Evolutionary conservation across 331 rosid species (phyloP), one percentile per base, ranked within the genome.

Genomic region (Prunus yedoensis): DNA sequence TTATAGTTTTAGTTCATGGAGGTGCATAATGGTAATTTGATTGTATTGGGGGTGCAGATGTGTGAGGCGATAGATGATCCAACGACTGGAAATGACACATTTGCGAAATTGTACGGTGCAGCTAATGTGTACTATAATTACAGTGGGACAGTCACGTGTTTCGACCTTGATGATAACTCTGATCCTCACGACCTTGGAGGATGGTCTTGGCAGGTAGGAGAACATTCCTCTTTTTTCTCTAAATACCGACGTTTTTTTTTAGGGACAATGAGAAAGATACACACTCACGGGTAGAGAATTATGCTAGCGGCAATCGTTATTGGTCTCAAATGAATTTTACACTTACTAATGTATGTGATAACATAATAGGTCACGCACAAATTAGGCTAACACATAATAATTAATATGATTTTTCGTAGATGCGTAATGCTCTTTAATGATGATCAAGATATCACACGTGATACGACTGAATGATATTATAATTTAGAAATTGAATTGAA

Each of bases 191-290:
- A 70, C 70, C 93, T 94, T 45, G 75, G 84, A 41, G 89, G 82
- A 66, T 94, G 96, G 98, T 45, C n/a, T 23, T 94, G 97, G 96
- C 98, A 94, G 95, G 98, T 92, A 76, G 0, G 46, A 1, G 10
- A 6, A 50, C 74, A 30, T 6, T 38, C 58, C 57, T 46, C 14
- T 3, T 60, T 17, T n/a, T 53, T 17, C 32, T 49, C 41, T 47
- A 28, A 23, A 27, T 20, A 16, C 9, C 10, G 41, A 35, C 10
- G 9, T 3, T 12, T 12, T 6, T 13, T 11, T 9, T 23, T 23
- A 0, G 32, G 32, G 32, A 57, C 2, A 57, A 57, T 3, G 28
- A 20, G 51, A 3, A 3, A 4, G 8, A 57, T 60, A 4, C 38
- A 60, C 30, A 46, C 5, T 30, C 35, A 5, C 0, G 41, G 4